These are phyloP conservation scores for Termitomyces sp. DNA, from an alignment of 768 basidiomycete species.

Conservation along the genomic window DNA sequence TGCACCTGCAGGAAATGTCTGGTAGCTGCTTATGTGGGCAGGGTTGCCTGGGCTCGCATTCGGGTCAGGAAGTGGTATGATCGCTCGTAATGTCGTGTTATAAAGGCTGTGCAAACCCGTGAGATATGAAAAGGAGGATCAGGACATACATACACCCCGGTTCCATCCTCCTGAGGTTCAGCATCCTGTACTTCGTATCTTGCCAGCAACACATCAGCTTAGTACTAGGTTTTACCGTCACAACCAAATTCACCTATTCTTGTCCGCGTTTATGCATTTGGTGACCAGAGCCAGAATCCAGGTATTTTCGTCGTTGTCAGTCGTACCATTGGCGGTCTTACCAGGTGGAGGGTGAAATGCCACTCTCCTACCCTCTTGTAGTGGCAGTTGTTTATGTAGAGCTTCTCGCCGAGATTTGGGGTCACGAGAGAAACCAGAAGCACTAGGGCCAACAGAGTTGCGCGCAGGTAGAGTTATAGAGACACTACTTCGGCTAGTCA, in stretches of 20 bases:
- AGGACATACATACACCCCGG: slow-evolving; percentile 47
- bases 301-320: slow-evolving; percentile 50
- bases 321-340: slow-evolving; percentile 40
- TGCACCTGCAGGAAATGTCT: slow-evolving; percentile 67
- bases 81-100: slow-evolving; percentile 63
- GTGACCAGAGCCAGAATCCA: slow-evolving; percentile 84
- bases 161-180: slow-evolving; percentile 80
- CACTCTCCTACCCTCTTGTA: slow-evolving; percentile 75
- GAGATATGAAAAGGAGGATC: slow-evolving; percentile 1
- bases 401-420: slow-evolving; percentile 67
- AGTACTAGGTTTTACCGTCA: neutral
- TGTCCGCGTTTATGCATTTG: slow-evolving; percentile 68
- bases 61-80: slow-evolving; percentile 82
- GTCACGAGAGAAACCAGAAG: slow-evolving; percentile 56
- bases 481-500: slow-evolving; percentile 40
- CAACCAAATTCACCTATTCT: slow-evolving; percentile 50
- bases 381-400: slow-evolving; percentile 58
- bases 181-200: slow-evolving; percentile 85
- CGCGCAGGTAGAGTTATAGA: slow-evolving; percentile 60
- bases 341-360: slow-evolving; percentile 73
- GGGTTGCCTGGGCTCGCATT: slow-evolving; percentile 54
- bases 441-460: slow-evolving; percentile 56
- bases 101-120: slow-evolving; percentile 47
- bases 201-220: slow-evolving; percentile 24
- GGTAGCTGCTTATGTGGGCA: slow-evolving; percentile 67